Percentiles rank a stretch among this genome's conserved stretches.
phyloP scores from a whole-genome alignment of 2,329 filamentous ascomycete genomes.

The Thielaviopsis punctulata region DNA sequence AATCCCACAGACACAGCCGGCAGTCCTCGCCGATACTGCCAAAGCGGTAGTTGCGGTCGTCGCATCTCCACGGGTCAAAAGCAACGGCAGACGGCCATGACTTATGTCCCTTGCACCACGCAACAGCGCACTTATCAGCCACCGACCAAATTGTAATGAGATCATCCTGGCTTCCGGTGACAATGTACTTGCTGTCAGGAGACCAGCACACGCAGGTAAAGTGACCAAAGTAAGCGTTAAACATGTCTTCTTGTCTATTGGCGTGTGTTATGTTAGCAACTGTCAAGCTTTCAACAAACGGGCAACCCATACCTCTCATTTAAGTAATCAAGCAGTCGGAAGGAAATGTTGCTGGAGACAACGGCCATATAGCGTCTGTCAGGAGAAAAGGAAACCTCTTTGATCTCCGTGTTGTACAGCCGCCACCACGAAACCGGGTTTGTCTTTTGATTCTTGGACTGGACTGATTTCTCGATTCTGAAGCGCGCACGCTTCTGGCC shows the following conservation, averaged over 20 bases:
- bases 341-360: conserved; percentile 76
- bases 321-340: conserved; percentile 82
- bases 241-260: conserved; percentile 63
- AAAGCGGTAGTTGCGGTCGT: conserved; percentile 87
- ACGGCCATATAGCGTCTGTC: conserved; percentile 75
- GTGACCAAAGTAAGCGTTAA: conserved; percentile 83
- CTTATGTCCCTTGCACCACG: conserved; percentile 84
- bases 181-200: conserved; percentile 85
- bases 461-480: conserved; percentile 74
- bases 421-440: conserved; percentile 93
- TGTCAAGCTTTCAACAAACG: no score
- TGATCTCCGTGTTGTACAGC: conserved; percentile 75
- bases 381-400: conserved; percentile 82
- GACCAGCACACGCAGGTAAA: conserved; percentile 94
- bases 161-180: conserved; percentile 92
- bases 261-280: neutral
- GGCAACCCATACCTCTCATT: conserved; percentile 61
- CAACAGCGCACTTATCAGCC: conserved; percentile 66
- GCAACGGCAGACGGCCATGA: conserved; percentile 89
- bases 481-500: conserved; percentile 27
- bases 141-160: conserved; percentile 92
- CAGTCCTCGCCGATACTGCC: conserved; percentile 93
- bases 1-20: conserved; percentile 85
- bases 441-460: conserved; percentile 80
- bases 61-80: conserved; percentile 94